Conservation (phyloP, 2,329 filamentous ascomycete species). For the Fusarium redolens region DNA sequence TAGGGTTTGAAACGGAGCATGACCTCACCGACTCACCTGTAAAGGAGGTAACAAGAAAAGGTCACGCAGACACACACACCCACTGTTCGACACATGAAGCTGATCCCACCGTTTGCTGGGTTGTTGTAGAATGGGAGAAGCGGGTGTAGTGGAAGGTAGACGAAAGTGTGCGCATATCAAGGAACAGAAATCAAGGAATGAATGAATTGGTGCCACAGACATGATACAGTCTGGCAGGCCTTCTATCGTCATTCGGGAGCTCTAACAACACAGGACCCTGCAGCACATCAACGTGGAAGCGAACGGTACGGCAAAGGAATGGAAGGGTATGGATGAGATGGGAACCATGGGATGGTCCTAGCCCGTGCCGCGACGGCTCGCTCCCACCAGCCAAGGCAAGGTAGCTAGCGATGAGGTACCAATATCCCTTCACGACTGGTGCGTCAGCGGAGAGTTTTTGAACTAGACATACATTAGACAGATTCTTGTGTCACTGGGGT, state of each 20-base stretch:
- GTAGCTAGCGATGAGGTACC: slow-evolving; percentile 20
- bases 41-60: slow-evolving; percentile 19
- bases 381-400: slow-evolving; percentile 21
- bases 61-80: slow-evolving; percentile 13
- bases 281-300: slow-evolving; percentile 33
- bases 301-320: slow-evolving; percentile 15
- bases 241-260: slow-evolving; percentile 13
- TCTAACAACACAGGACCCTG: slow-evolving; percentile 28
- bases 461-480: not conserved
- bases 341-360: slow-evolving; percentile 27
- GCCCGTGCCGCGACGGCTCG: slow-evolving; percentile 34
- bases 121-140: not conserved
- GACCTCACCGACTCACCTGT: slow-evolving; percentile 27
- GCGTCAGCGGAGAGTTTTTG: slow-evolving; percentile 29
- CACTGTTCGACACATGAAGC: slow-evolving; percentile 1
- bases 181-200: slow-evolving; percentile 6
- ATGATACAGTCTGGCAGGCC: not conserved
- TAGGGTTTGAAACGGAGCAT: slow-evolving; percentile 16
- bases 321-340: slow-evolving; percentile 6
- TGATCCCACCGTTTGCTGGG: not conserved
- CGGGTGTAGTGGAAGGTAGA: not conserved
- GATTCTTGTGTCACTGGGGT: slow-evolving; percentile 4
- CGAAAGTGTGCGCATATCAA: not conserved
- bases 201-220: slow-evolving; percentile 7
- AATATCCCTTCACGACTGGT: slow-evolving; percentile 15